Percentiles rank a stretch among this genome's conserved stretches.
These are phyloP conservation scores for Coffea canephora DNA, from an alignment of 257 asterid species.

Conservation along the genomic window DNA sequence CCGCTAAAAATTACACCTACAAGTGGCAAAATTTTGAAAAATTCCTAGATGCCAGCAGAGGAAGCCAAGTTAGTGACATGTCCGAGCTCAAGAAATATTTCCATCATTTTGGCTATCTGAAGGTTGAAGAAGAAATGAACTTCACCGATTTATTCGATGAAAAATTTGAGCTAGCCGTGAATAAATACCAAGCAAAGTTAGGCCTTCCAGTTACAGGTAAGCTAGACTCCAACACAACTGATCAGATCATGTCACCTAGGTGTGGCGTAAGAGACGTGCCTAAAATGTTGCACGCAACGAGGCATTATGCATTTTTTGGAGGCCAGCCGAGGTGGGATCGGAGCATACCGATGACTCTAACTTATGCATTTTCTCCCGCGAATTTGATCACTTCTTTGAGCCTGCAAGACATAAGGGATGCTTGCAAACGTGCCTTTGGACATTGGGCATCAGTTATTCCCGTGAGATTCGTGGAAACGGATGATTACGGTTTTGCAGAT, in stretches of 20 bases:
- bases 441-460: conserved; percentile 81
- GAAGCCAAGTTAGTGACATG: conserved; percentile 42
- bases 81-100: conserved; percentile 63
- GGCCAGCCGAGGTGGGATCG: conserved; percentile 69
- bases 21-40: conserved; percentile 49
- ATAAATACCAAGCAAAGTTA: conserved; percentile 45
- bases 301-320: conserved; percentile 47
- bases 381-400: conserved; percentile 31
- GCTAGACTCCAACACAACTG: conserved; percentile 43
- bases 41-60: conserved; percentile 39
- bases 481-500: conserved; percentile 59
- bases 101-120: conserved; percentile 54
- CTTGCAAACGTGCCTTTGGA: conserved; percentile 53
- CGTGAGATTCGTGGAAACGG: conserved; percentile 43
- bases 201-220: conserved; percentile 47
- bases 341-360: conserved; percentile 56
- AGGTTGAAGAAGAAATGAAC: conserved; percentile 7
- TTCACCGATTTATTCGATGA: conserved; percentile 48
- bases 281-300: conserved; percentile 14
- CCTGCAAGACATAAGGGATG: conserved; percentile 31
- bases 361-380: conserved; percentile 54
- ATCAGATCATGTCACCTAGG: conserved; percentile 51
- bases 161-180: conserved; percentile 44
- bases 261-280: conserved; percentile 60
- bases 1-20: background rate